These are phyloP conservation scores for Aspergillus chevalieri DNA, from an alignment of 2,329 filamentous ascomycete genomes.

Conservation along the genomic window DNA sequence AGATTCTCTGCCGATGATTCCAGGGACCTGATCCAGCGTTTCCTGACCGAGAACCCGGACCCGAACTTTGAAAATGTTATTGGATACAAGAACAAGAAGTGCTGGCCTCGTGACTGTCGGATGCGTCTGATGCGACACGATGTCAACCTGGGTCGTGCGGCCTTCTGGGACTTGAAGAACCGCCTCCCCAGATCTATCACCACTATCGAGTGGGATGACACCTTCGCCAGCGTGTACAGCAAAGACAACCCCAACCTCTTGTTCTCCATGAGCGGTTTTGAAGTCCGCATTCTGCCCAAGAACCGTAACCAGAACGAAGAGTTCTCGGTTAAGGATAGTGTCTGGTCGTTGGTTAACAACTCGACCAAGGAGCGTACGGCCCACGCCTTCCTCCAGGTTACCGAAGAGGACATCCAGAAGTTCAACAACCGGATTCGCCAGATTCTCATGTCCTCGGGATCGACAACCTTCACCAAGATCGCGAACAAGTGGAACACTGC, in stretches of 20 bases:
- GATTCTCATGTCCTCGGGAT: conserved; percentile 99
- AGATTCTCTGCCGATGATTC: conserved; percentile 92
- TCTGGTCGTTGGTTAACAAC: conserved; percentile 96
- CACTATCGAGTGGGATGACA: conserved; percentile 98
- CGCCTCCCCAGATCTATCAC: conserved; percentile 88
- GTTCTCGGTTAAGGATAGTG: conserved; percentile 94
- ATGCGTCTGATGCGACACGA: conserved; percentile 99
- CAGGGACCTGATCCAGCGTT: conserved; percentile 90
- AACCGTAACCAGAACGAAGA: conserved; percentile 92
- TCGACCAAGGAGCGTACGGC: conserved; percentile 94
- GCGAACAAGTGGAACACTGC: conserved; percentile 99
- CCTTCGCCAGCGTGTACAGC: conserved; percentile 96
- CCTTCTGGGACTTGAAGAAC: conserved; percentile 99
- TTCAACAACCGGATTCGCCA: conserved; percentile 99
- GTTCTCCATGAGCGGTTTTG: conserved; percentile 97
- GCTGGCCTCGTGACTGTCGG: conserved; percentile 93
- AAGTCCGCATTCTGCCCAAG: conserved; percentile 94
- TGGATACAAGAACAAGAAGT: conserved; percentile 98
- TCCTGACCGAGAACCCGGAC: conserved; percentile 95
- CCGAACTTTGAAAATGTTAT: conserved; percentile 99
- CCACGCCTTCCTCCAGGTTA: conserved; percentile 95
- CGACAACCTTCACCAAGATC: conserved; percentile 98
- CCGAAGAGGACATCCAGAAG: conserved; percentile 94
- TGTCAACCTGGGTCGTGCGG: conserved; percentile 92
- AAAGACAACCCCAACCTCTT: conserved; percentile 94